Percentiles rank a stretch among this genome's conserved stretches.
phyloP scores from a whole-genome alignment of 1,284 basidiomycete species.

The Ganoderma lucidum region DNA sequence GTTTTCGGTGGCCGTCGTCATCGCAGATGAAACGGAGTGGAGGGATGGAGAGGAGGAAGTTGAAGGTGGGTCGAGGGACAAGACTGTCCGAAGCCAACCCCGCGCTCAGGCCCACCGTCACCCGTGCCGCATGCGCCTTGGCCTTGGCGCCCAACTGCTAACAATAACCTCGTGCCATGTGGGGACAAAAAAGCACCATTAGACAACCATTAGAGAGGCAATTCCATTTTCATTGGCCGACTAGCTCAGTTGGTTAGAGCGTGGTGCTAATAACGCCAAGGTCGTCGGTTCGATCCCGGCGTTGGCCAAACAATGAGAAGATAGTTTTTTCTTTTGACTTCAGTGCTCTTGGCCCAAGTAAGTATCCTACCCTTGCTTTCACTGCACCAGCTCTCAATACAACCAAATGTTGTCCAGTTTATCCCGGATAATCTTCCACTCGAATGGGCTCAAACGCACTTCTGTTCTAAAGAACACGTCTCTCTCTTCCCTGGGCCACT shows the following conservation, averaged over 20 bases:
- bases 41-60: slow-evolving; percentile 9
- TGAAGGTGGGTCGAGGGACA: slow-evolving; percentile 16
- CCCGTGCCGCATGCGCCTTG: not conserved
- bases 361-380: no score
- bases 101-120: not conserved
- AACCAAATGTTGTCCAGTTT: not conserved
- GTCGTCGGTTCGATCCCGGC: slow-evolving; percentile 32
- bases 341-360: no score
- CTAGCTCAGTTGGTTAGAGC: slow-evolving; percentile 34
- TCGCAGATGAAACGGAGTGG: slow-evolving; percentile 21
- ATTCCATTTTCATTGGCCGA: slow-evolving; percentile 4
- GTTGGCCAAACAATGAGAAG: slow-evolving; percentile 18
- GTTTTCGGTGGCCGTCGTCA: slow-evolving; percentile 48
- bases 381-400: not conserved
- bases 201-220: no score
- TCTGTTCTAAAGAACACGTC: slow-evolving; percentile 17
- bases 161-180: slow-evolving; percentile 18
- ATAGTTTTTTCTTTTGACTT: slow-evolving; percentile 6
- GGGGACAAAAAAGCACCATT: no score
- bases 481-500: slow-evolving; percentile 13
- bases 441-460: slow-evolving; percentile 13
- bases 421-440: slow-evolving; percentile 7
- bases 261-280: slow-evolving; percentile 32
- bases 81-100: slow-evolving; percentile 2
- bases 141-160: slow-evolving; percentile 2